These are phyloP conservation scores for Nannochloropsis salina DNA, from an alignment of 108 stramenopile species.

Conservation along the genomic window DNA sequence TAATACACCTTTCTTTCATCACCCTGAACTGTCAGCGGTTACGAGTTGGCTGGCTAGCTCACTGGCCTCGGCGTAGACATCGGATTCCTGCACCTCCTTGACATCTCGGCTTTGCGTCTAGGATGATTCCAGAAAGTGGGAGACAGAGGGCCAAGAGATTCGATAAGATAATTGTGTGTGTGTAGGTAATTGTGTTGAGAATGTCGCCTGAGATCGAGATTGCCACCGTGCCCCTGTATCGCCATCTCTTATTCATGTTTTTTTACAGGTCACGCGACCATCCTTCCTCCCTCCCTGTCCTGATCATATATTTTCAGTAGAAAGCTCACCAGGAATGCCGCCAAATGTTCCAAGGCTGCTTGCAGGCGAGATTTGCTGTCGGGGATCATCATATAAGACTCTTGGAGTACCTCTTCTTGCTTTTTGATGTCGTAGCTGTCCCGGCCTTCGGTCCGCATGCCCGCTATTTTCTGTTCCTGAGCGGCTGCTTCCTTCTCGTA, in stretches of 20 bases:
- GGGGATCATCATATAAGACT: conserved; percentile 57
- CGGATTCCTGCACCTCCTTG: not conserved
- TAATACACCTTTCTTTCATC: too few species aligned
- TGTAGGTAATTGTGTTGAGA: too few species aligned
- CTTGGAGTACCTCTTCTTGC: conserved; percentile 54
- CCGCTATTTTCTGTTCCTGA: conserved; percentile 51
- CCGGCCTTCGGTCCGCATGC: conserved; percentile 47
- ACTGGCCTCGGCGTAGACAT: not conserved
- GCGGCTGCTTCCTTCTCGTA: conserved; percentile 49
- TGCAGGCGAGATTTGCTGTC: conserved; percentile 49
- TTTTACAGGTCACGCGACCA: not conserved
- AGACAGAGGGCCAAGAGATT: too few species aligned
- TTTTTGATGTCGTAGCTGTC: conserved; percentile 49
- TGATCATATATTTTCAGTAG: not conserved
- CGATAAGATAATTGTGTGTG: too few species aligned
- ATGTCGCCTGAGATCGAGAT: too few species aligned
- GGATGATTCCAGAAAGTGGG: not conserved
- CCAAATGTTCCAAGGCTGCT: conserved; percentile 43
- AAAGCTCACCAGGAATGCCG: conserved; percentile 27
- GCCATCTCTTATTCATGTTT: not conserved
- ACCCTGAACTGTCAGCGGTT: not conserved
- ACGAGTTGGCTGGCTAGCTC: not conserved
- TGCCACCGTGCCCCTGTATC: too few species aligned
- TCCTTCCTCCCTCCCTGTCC: conserved; percentile 32
- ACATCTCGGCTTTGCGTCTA: not conserved